Evolutionary conservation across 352 stramenopile genomes (phyloP).

Genomic region (Phytophthora uliginosa): DNA sequence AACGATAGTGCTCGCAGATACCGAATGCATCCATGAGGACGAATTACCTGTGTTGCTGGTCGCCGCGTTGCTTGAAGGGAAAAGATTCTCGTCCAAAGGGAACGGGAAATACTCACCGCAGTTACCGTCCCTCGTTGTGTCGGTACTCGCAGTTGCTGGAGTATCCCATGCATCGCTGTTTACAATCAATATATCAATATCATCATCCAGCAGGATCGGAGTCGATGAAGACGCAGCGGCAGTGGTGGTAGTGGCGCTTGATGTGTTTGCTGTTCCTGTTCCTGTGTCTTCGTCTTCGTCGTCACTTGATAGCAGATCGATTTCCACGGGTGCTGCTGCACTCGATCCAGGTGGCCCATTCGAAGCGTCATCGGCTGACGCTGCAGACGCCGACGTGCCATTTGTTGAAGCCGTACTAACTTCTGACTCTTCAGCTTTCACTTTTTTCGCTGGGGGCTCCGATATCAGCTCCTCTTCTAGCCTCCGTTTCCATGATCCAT

Average conservation of each 20-base stretch:
- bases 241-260: not conserved
- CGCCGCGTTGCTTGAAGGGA: conserved; percentile 36
- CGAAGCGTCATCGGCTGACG: conserved; percentile 9
- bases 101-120: conserved; percentile 64
- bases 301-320: conserved; percentile 80
- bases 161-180: conserved; percentile 76
- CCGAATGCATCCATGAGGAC: conserved; percentile 43
- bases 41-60: conserved; percentile 29
- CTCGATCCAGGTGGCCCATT: conserved; percentile 32
- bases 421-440: conserved; percentile 63
- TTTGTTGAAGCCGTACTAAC: conserved; percentile 10
- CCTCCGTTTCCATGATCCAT: conserved; percentile 84
- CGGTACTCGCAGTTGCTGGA: conserved; percentile 17
- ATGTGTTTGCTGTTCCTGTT: conserved; percentile 20
- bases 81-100: conserved; percentile 69
- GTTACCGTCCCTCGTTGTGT: conserved; percentile 40
- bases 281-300: conserved; percentile 54
- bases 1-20: conserved; percentile 46
- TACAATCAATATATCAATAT: conserved; percentile 75
- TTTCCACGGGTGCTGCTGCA: conserved; percentile 62
- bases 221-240: conserved; percentile 16
- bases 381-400: conserved; percentile 16
- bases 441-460: conserved; percentile 55
- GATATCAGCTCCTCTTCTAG: conserved; percentile 56
- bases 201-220: conserved; percentile 63